Conservation (phyloP, 2,329 filamentous ascomycete genomes). For the Bipolaris bicolor region DNA sequence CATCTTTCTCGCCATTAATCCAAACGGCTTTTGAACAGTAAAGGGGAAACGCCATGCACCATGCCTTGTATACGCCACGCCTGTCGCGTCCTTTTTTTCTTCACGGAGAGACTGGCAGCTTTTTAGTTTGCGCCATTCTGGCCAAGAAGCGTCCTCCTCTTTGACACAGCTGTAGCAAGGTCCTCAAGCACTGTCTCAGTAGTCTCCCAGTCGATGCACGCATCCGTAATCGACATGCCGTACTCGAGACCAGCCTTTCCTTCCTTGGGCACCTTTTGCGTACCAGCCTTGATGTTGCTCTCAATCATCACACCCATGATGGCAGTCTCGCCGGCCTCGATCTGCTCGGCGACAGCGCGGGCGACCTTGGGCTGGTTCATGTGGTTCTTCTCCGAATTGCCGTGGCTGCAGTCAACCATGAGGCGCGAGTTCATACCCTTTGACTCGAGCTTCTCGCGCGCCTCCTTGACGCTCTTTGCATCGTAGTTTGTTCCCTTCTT, state of each 20-base stretch:
- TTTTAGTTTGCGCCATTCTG: constrained; percentile 39
- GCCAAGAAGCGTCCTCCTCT: constrained; percentile 64
- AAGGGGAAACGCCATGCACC: constrained; percentile 9
- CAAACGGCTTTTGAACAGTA: neutral
- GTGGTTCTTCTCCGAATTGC: constrained; percentile 95
- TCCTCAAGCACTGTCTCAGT: constrained; percentile 78
- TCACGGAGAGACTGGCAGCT: neutral
- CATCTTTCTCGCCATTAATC: neutral
- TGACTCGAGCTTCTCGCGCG: constrained; percentile 78
- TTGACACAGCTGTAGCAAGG: constrained; percentile 80
- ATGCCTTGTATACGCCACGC: constrained; percentile 10
- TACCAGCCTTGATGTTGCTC: constrained; percentile 93
- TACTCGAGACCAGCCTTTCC: constrained; percentile 86
- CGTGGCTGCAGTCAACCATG: constrained; percentile 99
- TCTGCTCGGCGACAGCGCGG: constrained; percentile 79
- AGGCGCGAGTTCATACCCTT: constrained; percentile 76
- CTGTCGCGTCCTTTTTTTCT: neutral
- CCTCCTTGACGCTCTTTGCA: constrained; percentile 78
- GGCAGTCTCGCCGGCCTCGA: constrained; percentile 78
- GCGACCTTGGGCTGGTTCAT: constrained; percentile 97
- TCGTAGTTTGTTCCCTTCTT: constrained; percentile 96
- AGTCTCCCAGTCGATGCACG: constrained; percentile 93
- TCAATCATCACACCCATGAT: constrained; percentile 99
- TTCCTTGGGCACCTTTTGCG: constrained; percentile 88
- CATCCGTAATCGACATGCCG: constrained; percentile 96